Evolutionary conservation across 768 basidiomycete genomes (phyloP), one percentile per base, ranked within the genome.

Genomic region (Lepiota brunneoincarnata): DNA sequence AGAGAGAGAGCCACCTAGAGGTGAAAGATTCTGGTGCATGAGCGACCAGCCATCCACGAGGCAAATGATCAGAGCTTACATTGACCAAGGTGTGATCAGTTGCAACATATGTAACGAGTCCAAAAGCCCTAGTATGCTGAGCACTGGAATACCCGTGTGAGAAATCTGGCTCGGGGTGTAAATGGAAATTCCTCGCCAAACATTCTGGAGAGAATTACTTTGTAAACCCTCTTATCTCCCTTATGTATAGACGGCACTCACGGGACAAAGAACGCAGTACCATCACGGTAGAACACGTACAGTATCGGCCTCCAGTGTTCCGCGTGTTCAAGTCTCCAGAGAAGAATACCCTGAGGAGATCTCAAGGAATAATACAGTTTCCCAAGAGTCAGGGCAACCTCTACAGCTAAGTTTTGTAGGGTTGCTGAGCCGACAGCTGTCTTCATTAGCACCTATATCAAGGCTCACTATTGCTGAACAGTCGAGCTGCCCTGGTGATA

Each of bases 1-100:
- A n/a, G 24, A 54, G 36, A 10, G 52, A 46, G 20, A 47, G 52
- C 52, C 44, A 54, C 26, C 52, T 54, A 20, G n/a, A n/a, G n/a
- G n/a, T n/a, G 10, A 28, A 24, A 11, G 23, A n/a, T n/a, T n/a
- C n/a, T n/a, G 48, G 15, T 49, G 31, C 11, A 9, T 4, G 7
- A 10, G 10, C n/a, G n/a, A n/a, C n/a, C n/a, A 4, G 15, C 36
- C 14, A 48, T 31, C 31, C 3, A 17, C 10, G 31, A 11, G 28
- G 11, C 3, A n/a, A n/a, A n/a, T n/a, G 7, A 2, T 14, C 14
- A 11, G 18, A 2, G 10, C 52, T 11, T 31, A 54, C 52, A 46
- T 37, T 39, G 44, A 38, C 44, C 43, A 54, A 36, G 52, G 18
- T 18, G 43, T 46, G 3, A 14, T 20, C 14, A 10, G 20, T 26